Base-by-base conservation (phyloP, 225 moss, liverwort and hornwort genomes). In the Straminergon stramineum region DNA sequence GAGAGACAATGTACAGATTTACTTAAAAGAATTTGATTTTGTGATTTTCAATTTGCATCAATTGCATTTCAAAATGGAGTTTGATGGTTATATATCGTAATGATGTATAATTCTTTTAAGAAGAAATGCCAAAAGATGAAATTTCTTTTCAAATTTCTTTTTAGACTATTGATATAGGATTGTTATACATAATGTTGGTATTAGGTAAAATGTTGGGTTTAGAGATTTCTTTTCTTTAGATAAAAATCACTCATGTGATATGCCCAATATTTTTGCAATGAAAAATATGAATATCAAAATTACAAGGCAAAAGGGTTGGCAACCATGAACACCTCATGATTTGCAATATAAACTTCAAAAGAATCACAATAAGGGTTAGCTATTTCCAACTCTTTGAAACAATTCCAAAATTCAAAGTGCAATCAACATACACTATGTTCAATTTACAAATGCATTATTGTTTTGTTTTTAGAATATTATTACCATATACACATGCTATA, bases 1-100 rank as follows among this genome's bases (percentile, higher is more conserved):
- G 11, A 79, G 0, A 0, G 0, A 26, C 1, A n/a, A n/a, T 26
- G 2, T 27, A 57, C 7, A 57, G 57, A 57, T n/a, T 57, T n/a
- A 26, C 16, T 78, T 56, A 3, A 1, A 30, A 18, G 6, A 2
- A 16, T 0, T 57, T 26, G 22, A 35, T 10, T 10, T 57, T 79
- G 4, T 10, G 6, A 79, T 57, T 78, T 79, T 0, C 0, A 79
- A n/a, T 57, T 57, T 57, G 2, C 17, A 39, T 57, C 7, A 7
- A 58, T n/a, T 79, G 0, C 27, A 79, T 27, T n/a, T 57, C 7
- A 39, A 39, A 57, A 39, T 58, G 11, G 39, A 79, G 2, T 79
- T 27, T 7, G 0, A 27, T 39, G 2, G 11, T 7, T 10, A 27
- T 2, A 39, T 17, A 39, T 27, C 39, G 11, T 58, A 57, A 58